Base-by-base conservation (phyloP, 2,329 filamentous ascomycete genomes). In the Trichophyton rubrum region DNA sequence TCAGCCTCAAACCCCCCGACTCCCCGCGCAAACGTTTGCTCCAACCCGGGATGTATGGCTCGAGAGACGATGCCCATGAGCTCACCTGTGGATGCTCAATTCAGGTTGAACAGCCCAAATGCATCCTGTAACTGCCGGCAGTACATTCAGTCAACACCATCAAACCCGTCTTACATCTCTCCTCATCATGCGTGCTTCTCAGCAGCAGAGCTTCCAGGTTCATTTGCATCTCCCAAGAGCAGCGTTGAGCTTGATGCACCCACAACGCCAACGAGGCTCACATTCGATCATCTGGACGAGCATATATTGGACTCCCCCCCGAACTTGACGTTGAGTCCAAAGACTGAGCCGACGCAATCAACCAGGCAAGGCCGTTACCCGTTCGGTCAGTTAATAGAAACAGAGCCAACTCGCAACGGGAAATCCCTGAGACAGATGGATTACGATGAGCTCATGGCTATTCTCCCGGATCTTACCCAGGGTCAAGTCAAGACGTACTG, bases 401-500 rank as follows among this genome's bases (percentile, higher is more conserved):
- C 41, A 40, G 59, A 43, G n/a, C 40, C 51, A 9, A 61, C 24
- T 41, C 51, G 55, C 33, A 60, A 62, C 24, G 59, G 56, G 33
- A 64, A 43, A 43, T 9, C 15, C 8, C 51, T 62, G 15, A 41
- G 51, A 6, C 38, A 55, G 27, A 63, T 65, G 62, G 35, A 53
- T 13, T 62, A 62, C 53, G 51, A 62, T 13, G 63, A 63, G 13
- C 62, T 65, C 35, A 57, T 64, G 22, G 60, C 61, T 11, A 49
- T 53, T 9, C 55, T 63, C 13, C 62, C 63, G 5, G 45, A 56
- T 8, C 62, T 65, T 57, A 63, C 62, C 7, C 15, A 58, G 24
- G 58, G 55, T 11, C 62, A 62, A 43, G 62, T 65, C n/a, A 61
- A 56, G n/a, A n/a, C 49, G n/a, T 58, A 57, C 17, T 64, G 63